phyloP scores from a whole-genome alignment of 495 filamentous ascomycete species.

The Penicillium atrosanguineum region DNA sequence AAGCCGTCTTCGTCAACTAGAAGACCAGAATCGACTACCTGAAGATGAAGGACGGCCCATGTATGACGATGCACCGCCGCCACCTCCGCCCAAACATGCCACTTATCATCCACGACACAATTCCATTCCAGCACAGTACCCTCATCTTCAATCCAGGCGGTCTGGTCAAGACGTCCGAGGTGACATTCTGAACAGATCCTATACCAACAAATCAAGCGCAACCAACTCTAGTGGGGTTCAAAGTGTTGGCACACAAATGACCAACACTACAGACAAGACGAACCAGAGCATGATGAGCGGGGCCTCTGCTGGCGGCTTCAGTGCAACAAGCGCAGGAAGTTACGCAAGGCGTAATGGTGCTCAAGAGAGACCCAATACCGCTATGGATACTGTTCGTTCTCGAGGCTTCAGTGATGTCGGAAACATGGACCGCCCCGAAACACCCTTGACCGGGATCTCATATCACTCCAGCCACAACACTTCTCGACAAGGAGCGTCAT shows the following conservation, averaged over 20 bases:
- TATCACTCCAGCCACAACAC: conserved; percentile 82
- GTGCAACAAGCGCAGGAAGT: conserved; percentile 92
- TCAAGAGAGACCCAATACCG: conserved; percentile 49
- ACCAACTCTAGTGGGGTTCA: conserved; percentile 68
- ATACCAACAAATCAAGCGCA: conserved; percentile 82
- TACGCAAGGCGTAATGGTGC: conserved; percentile 65
- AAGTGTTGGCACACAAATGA: conserved; percentile 70
- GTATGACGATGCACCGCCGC: conserved; percentile 55
- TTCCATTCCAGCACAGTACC: conserved; percentile 41
- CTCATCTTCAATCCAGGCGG: conserved; percentile 58
- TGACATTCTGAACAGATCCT: conserved; percentile 67
- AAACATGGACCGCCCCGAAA: conserved; percentile 55
- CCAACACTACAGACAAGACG: conserved; percentile 71
- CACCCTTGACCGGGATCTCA: conserved; percentile 71
- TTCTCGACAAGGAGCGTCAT: conserved; percentile 54
- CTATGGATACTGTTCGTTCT: conserved; percentile 43
- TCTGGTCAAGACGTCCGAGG: conserved; percentile 81
- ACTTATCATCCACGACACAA: conserved; percentile 42
- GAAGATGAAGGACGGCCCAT: conserved; percentile 39
- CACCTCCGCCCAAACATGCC: conserved; percentile 61
- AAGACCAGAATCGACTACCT: conserved; percentile 53
- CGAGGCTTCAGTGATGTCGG: conserved; percentile 46
- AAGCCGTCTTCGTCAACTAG: conserved; percentile 68
- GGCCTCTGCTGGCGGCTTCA: conserved; percentile 82
- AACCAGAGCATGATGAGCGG: conserved; percentile 91